Evolutionary conservation across 306 rosid genomes (phyloP).

Genomic region (Begonia masoniana): DNA sequence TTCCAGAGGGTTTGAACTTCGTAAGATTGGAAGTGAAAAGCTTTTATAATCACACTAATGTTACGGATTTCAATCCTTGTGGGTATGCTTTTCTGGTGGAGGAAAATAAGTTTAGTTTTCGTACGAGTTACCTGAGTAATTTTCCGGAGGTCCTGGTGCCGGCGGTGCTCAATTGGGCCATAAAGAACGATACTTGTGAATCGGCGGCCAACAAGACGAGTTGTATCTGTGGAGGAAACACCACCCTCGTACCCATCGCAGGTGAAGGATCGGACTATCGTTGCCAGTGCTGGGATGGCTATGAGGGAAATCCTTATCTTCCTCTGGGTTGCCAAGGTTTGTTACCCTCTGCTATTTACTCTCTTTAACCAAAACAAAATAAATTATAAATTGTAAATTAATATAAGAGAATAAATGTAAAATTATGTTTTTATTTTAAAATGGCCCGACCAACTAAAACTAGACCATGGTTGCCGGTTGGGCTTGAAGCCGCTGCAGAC

Average conservation of each 20-base stretch:
- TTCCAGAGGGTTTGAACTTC: slow-evolving; percentile 1
- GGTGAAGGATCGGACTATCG: slow-evolving; percentile 12
- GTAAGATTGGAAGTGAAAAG: fast-evolving
- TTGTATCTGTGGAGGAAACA: slow-evolving; percentile 5
- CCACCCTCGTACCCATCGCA: background rate
- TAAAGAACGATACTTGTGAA: slow-evolving; percentile 5
- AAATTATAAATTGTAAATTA: too few species aligned
- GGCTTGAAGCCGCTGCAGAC: too few species aligned
- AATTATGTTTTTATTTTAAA: too few species aligned
- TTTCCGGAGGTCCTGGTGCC: slow-evolving; percentile 5
- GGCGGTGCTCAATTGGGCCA: slow-evolving; percentile 29
- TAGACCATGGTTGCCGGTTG: too few species aligned
- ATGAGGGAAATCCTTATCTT: slow-evolving; percentile 31
- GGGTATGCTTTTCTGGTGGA: slow-evolving; percentile 18
- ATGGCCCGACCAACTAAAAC: too few species aligned
- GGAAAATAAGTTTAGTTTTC: slow-evolving; percentile 11
- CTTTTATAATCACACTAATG: background rate
- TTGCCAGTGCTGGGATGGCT: slow-evolving; percentile 27
- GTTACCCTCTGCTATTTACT: too few species aligned
- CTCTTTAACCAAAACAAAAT: too few species aligned
- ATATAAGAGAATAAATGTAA: too few species aligned
- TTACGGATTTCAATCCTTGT: slow-evolving; percentile 12
- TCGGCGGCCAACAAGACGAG: slow-evolving; percentile 1
- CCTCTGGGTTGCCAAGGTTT: slow-evolving; percentile 21
- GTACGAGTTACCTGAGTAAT: background rate